Percentiles rank a stretch among this genome's conserved stretches.
Conservation (phyloP, 2,329 filamentous ascomycete species). For the Diaporthe vexans region DNA sequence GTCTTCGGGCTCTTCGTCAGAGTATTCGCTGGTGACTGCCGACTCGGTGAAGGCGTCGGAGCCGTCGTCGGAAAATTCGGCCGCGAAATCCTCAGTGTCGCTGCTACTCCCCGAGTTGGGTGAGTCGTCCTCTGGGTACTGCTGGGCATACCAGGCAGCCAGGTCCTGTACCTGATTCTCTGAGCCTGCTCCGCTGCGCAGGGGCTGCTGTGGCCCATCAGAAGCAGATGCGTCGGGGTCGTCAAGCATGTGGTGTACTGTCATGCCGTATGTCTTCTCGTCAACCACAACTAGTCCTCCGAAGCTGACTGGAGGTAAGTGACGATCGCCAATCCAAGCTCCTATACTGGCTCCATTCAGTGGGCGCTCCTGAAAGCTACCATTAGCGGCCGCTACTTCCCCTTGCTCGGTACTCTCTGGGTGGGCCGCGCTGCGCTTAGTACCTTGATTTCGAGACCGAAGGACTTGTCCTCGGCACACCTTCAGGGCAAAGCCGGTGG, state of each 20-base stretch:
- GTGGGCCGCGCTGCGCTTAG: slow-evolving; percentile 56
- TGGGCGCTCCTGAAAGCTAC: slow-evolving; percentile 83
- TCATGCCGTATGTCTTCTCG: slow-evolving; percentile 90
- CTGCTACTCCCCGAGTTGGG: slow-evolving; percentile 56
- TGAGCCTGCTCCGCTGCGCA: slow-evolving; percentile 44
- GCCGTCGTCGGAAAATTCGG: slow-evolving; percentile 74
- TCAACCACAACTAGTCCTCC: slow-evolving; percentile 91
- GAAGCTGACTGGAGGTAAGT: slow-evolving; percentile 91
- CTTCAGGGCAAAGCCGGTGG: slow-evolving; percentile 74
- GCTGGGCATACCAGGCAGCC: slow-evolving; percentile 58
- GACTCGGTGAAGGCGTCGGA: slow-evolving; percentile 67
- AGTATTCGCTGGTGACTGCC: slow-evolving; percentile 65
- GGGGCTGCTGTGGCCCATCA: slow-evolving; percentile 43
- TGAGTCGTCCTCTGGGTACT: slow-evolving; percentile 53
- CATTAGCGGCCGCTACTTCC: slow-evolving; percentile 70
- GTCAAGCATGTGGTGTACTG: slow-evolving; percentile 96
- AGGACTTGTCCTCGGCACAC: slow-evolving; percentile 79
- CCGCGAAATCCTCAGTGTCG: slow-evolving; percentile 68
- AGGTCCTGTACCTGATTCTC: slow-evolving; percentile 51
- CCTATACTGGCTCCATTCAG: slow-evolving; percentile 93
- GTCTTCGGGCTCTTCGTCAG: slow-evolving; percentile 64
- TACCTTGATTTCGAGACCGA: slow-evolving; percentile 66
- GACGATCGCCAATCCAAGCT: slow-evolving; percentile 86
- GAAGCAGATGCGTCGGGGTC: slow-evolving; percentile 61
- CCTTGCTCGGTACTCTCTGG: slow-evolving; percentile 48